Conservation (phyloP, 2,329 filamentous ascomycete genomes). For the Cladosporium austrohemisphaericum region DNA sequence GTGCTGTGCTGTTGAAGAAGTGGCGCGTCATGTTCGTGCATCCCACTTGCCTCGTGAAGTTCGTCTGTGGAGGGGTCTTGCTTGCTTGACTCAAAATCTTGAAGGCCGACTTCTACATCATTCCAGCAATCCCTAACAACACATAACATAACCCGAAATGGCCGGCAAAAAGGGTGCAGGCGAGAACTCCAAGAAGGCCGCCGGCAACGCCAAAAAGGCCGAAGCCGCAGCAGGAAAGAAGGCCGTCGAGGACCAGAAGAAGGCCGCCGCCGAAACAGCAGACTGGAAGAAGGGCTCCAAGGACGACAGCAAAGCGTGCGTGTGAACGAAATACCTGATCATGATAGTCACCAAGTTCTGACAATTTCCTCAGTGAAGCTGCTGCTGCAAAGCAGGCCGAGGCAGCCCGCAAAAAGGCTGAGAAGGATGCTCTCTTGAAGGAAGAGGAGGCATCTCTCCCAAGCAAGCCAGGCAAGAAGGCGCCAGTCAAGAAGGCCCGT, state of each 20-base stretch:
- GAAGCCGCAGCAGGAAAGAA: slow-evolving; percentile 79
- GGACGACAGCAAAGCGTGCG: slow-evolving; percentile 75
- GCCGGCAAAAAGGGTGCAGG: slow-evolving; percentile 25
- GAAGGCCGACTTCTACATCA: too few species aligned
- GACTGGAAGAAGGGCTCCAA: slow-evolving; percentile 87
- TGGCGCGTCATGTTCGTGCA: not conserved
- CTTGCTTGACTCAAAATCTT: too few species aligned
- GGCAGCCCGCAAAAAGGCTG: slow-evolving; percentile 82
- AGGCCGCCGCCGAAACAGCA: slow-evolving; percentile 63
- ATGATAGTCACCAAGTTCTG: slow-evolving; percentile 1
- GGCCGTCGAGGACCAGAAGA: slow-evolving; percentile 64
- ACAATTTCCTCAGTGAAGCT: slow-evolving; percentile 61
- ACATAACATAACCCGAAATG: not conserved
- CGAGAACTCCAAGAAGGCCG: slow-evolving; percentile 83
- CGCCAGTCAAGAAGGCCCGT: slow-evolving; percentile 50
- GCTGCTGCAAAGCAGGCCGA: slow-evolving; percentile 82
- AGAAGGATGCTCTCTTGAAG: slow-evolving; percentile 75
- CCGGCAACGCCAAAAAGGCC: slow-evolving; percentile 88
- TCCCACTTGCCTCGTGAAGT: not conserved
- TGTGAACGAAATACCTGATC: not conserved
- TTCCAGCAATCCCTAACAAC: not conserved
- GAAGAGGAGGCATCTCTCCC: slow-evolving; percentile 72
- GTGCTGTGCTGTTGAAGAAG: not conserved
- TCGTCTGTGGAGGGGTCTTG: not conserved
- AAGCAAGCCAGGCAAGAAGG: slow-evolving; percentile 64